These are phyloP conservation scores for Podosphaera aphanis DNA, from an alignment of 2,329 filamentous ascomycete genomes.

Conservation along the genomic window DNA sequence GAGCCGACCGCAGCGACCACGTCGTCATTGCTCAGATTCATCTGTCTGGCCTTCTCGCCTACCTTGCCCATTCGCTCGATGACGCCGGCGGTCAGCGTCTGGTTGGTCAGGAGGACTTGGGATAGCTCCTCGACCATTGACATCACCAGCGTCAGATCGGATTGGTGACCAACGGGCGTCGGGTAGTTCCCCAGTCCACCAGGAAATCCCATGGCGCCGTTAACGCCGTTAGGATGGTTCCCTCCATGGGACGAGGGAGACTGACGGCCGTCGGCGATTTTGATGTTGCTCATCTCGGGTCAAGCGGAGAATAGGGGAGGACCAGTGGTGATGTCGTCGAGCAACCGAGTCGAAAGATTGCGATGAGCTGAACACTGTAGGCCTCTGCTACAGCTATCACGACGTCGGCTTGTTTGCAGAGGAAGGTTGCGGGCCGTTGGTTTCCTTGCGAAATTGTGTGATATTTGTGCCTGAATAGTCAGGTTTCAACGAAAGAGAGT, in stretches of 20 bases:
- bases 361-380: too few species aligned
- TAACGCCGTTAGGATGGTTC: constrained; percentile 14
- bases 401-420: too few species aligned
- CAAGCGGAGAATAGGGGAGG: too few species aligned
- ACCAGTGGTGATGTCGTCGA: too few species aligned
- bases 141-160: constrained; percentile 45
- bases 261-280: not conserved
- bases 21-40: constrained; percentile 32
- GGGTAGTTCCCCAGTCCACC: constrained; percentile 21
- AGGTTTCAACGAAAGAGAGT: too few species aligned
- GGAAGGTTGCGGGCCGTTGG: too few species aligned
- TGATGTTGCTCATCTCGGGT: not conserved
- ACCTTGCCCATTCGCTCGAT: constrained; percentile 38
- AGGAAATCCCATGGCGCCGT: constrained; percentile 17
- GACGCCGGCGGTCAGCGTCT: constrained; percentile 39
- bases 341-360: too few species aligned
- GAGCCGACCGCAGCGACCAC: constrained; percentile 30
- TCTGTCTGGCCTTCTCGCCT: constrained; percentile 28
- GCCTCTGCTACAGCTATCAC: too few species aligned
- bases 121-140: constrained; percentile 43
- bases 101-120: constrained; percentile 16
- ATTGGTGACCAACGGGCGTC: constrained; percentile 42
- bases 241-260: constrained; percentile 3
- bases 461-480: too few species aligned
- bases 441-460: too few species aligned